A percentile compares a stretch with the other conserved stretches of the same genome.
Evolutionary conservation across 164 flowering plant genomes (phyloP).

Genomic region (Kingdonia uniflora): DNA sequence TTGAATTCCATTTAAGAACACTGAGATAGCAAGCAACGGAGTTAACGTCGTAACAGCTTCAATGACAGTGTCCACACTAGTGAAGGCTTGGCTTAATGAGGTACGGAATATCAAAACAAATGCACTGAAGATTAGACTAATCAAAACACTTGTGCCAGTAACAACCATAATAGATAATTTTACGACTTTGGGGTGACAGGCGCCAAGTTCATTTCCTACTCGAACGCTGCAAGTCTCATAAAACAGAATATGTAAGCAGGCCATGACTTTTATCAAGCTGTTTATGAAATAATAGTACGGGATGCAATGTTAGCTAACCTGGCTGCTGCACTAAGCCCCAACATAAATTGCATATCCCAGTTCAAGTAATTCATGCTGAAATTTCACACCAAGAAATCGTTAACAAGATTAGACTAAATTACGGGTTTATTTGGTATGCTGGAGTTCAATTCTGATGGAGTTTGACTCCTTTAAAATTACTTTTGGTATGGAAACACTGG

Average conservation of each 20-base stretch:
- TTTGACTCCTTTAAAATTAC: no score
- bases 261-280: no score
- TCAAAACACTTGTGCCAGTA: neutral
- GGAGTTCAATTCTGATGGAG: no score
- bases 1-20: neutral
- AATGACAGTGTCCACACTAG: neutral
- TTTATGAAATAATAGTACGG: no score
- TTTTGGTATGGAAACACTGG: no score
- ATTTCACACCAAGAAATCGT: neutral
- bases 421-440: no score
- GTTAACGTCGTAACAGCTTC: neutral
- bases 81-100: neutral
- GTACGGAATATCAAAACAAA: neutral
- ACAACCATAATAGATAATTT: neutral
- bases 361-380: slow-evolving; percentile 29
- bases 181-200: neutral
- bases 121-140: neutral
- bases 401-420: no score
- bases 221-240: slow-evolving; percentile 1
- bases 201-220: neutral
- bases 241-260: neutral
- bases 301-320: slow-evolving; percentile 24
- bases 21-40: neutral
- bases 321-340: slow-evolving; percentile 3
- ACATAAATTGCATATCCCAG: neutral